Evolutionary conservation across 345 rosid genomes (phyloP), one percentile per base, ranked within the genome.

Genomic region (Hibiscus mutabilis): DNA sequence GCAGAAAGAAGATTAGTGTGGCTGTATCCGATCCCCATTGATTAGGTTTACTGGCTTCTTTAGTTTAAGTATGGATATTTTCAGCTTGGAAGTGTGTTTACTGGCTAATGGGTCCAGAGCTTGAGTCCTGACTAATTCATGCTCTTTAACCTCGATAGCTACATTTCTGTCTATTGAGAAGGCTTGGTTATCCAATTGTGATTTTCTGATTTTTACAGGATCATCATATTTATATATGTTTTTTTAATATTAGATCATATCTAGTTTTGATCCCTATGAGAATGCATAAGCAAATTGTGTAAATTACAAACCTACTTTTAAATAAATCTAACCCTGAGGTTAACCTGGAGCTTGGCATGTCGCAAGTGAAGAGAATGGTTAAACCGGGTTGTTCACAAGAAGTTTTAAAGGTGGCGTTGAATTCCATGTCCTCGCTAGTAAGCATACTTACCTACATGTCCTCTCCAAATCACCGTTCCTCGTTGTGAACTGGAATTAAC

Each of bases 351-450:
- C 65, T 11, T 70, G 65, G 55, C 61, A 18, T 74, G 35, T 29
- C 33, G 37, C 78, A 82, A 83, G 80, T 84, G 59, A 70, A 76
- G 79, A 64, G 31, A 66, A 70, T 77, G 69, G 81, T 71, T 66
- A 80, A 63, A 56, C 86, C 86, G 0, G 88, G 88, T 31, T 82
- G 81, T 61, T 77, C 86, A 5, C 74, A 70, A 6, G 80, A 82
- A 63, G 71, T 75, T 60, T 46, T 82, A 68, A 79, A 74, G 63
- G 66, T 77, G 60, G 76, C 86, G 5, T 68, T 80, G 81, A 61
- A 8, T 47, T 78, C 82, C 66, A 46, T 84, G 73, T 75, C 75
- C 15, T 24, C 75, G 5, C 80, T 82, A 19, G 80, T 78, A 18
- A 49, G 77, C 67, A 24, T 68, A 53, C 82, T 82, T 66, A 57